Base-by-base conservation (phyloP, 768 basidiomycete genomes). In the Psilocybe azurescens region DNA sequence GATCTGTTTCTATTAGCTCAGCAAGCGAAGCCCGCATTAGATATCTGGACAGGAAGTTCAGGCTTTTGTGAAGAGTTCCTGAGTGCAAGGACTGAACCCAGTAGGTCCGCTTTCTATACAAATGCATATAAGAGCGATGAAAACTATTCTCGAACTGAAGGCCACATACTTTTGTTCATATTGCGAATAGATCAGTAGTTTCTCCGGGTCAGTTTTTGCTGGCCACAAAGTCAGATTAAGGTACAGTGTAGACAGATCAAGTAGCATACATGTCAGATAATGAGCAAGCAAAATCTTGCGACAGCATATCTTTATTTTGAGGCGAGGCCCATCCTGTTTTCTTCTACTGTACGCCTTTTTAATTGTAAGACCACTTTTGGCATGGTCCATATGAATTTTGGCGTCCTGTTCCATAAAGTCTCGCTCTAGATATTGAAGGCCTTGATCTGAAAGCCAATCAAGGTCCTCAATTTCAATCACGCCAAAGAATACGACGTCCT, bases 31-130 rank as follows among this genome's bases (percentile, higher is more conserved):
- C 76, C 24, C 84, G 66, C 1, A 86, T 75, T 18, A 81, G 82
- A 66, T 81, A 87, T 46, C 82, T 80, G 39, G 78, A 77, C 46
- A 90, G 69, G 64, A 86, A 90, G 46, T 81, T 78, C 53, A 73
- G 73, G 64, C 86, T 83, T 0, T 63, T 68, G 0, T 67, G 60
- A 60, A 79, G 83, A 0, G 81, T 83, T 14, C 66, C 67, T 5
- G 77, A 71, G 56, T 87, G 79, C 69, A 89, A 76, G 2, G 81
- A 79, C 11, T 71, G 63, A 2, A 89, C 72, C 53, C 77, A 70
- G 60, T 82, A 89, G 1, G 62, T 63, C 11, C 86, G 81, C 11
- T 72, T 63, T 38, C 82, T 85, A 60, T 39, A 59, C 36, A 3
- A 41, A 41, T 20, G 18, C 55, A 44, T 33, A 59, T 8, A 59